Evolutionary conservation across 805 yeast genomes (phyloP).

Genomic region (Nakazawaea wyomingensis): DNA sequence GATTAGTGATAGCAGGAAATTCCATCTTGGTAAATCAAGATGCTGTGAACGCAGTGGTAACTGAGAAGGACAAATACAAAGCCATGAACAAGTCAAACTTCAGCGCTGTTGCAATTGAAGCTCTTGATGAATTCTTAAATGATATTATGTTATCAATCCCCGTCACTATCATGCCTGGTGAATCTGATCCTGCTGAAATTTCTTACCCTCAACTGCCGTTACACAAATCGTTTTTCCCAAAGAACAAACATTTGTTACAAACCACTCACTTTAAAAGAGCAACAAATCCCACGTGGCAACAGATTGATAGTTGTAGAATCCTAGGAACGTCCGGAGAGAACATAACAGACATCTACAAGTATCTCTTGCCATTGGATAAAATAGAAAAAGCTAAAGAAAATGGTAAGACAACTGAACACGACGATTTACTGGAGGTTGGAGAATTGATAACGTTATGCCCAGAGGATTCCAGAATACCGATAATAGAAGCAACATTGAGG

Average conservation of each 20-base stretch:
- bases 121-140: conserved; percentile 54
- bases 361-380: conserved; percentile 41
- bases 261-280: conserved; percentile 33
- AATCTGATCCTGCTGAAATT: conserved; percentile 75
- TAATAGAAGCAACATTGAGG: conserved; percentile 61
- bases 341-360: conserved; percentile 69
- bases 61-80: conserved; percentile 34
- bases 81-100: conserved; percentile 52
- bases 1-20: conserved; percentile 70
- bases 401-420: conserved; percentile 16
- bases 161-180: conserved; percentile 80
- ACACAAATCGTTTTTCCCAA: conserved; percentile 67
- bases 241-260: conserved; percentile 36
- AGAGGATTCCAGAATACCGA: conserved; percentile 34
- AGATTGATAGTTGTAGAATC: conserved; percentile 48
- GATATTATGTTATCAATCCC: conserved; percentile 58
- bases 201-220: conserved; percentile 87
- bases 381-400: conserved; percentile 22
- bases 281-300: conserved; percentile 75
- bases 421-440: conserved; percentile 33
- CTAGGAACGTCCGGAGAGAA: conserved; percentile 85
- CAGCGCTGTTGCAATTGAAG: conserved; percentile 40
- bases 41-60: conserved; percentile 23
- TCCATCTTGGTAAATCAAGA: conserved; percentile 31
- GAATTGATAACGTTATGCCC: conserved; percentile 57